Conservation (phyloP, 2,329 filamentous ascomycete species). For the Colletotrichum camelliae region DNA sequence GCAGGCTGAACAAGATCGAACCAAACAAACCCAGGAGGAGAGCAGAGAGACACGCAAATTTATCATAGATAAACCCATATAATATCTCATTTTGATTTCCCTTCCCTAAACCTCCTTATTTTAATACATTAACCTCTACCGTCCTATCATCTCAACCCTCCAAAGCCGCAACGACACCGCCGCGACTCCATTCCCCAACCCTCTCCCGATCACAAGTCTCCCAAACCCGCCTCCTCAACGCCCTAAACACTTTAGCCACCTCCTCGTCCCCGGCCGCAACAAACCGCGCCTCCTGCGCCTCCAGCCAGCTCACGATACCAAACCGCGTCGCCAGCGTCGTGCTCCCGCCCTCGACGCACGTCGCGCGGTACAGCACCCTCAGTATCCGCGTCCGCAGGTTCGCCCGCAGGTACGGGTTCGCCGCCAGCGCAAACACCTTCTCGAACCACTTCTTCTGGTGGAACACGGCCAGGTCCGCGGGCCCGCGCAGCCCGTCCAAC, state of each 20-base stretch:
- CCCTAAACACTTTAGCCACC: constrained; percentile 55
- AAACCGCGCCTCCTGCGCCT: constrained; percentile 59
- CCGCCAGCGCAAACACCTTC: constrained; percentile 72
- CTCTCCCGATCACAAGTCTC: constrained; percentile 71
- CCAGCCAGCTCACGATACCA: constrained; percentile 77
- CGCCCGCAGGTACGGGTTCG: constrained; percentile 67
- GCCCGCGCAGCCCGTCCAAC: constrained; percentile 67
- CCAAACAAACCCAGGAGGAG: fast-evolving
- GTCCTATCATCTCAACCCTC: background rate
- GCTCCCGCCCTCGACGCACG: constrained; percentile 72
- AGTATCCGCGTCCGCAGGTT: constrained; percentile 65
- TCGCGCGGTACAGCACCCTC: constrained; percentile 70
- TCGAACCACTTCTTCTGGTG: constrained; percentile 73
- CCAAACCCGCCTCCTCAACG: constrained; percentile 63
- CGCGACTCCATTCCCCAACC: constrained; percentile 69
- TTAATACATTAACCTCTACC: background rate
- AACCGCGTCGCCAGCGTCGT: constrained; percentile 82
- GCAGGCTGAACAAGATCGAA: background rate
- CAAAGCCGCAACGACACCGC: constrained; percentile 35
- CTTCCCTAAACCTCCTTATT: background rate
- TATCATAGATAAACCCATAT: background rate
- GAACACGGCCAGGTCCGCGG: constrained; percentile 65
- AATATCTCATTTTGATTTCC: background rate
- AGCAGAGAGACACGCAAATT: background rate
- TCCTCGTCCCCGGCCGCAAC: constrained; percentile 32